These are phyloP conservation scores for Fusarium nisikadoi DNA, from an alignment of 2,329 filamentous ascomycete species.

Conservation along the genomic window DNA sequence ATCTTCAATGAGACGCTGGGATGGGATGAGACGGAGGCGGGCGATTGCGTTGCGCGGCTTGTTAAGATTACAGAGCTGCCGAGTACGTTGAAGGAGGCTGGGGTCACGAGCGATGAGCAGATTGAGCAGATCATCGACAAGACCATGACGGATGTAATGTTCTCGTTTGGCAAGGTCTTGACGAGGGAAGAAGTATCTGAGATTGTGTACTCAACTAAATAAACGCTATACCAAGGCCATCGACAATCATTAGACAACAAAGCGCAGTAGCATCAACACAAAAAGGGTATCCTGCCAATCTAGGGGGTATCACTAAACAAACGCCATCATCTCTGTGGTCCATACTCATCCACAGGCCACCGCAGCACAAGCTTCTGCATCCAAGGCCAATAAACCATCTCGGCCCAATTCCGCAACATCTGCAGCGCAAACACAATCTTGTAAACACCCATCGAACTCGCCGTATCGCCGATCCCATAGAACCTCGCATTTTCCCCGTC, in stretches of 20 bases:
- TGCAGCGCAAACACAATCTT: slow-evolving; percentile 5
- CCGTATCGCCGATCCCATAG: neutral
- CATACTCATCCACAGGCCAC: neutral
- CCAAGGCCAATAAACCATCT: slow-evolving; percentile 5
- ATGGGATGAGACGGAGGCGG: slow-evolving; percentile 10
- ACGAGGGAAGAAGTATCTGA: slow-evolving; percentile 4
- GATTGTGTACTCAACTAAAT: slow-evolving; percentile 13
- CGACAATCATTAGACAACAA: neutral
- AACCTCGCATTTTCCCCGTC: neutral
- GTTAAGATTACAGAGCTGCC: slow-evolving; percentile 6
- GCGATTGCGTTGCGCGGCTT: neutral
- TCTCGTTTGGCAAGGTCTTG: slow-evolving; percentile 7
- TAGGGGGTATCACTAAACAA: neutral
- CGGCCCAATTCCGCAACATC: neutral
- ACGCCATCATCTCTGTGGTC: neutral
- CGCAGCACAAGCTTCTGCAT: neutral
- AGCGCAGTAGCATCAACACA: neutral
- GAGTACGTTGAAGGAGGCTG: neutral
- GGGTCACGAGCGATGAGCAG: neutral
- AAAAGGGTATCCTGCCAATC: neutral
- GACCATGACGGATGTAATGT: slow-evolving; percentile 26
- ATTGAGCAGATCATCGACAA: slow-evolving; percentile 20
- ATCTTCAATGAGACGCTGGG: slow-evolving; percentile 9
- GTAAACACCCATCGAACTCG: neutral
- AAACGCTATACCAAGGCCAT: neutral